These are phyloP conservation scores for Wickerhamiella parazyma DNA, from an alignment of 805 yeast genomes.

Conservation along the genomic window DNA sequence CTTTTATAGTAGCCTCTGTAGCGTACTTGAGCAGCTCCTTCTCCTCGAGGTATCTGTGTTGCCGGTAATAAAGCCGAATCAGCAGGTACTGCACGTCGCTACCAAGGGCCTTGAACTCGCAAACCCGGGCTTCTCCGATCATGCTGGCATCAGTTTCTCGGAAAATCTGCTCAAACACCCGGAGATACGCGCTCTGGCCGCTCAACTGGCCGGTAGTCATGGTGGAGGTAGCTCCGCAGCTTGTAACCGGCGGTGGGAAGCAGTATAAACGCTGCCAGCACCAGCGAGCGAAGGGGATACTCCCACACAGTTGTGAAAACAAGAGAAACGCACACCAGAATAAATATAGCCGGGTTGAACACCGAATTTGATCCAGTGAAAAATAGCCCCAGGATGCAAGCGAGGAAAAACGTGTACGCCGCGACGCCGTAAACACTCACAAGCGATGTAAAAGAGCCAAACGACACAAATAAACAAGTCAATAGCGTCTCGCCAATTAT, in stretches of 20 bases:
- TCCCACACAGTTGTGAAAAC: slow-evolving; percentile 25
- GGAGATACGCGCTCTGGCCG: slow-evolving; percentile 19
- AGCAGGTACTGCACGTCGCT: slow-evolving; percentile 15
- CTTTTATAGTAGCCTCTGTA: slow-evolving; percentile 13
- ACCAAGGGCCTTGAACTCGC: slow-evolving; percentile 7
- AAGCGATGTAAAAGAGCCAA: slow-evolving; percentile 28
- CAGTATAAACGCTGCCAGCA: slow-evolving; percentile 21
- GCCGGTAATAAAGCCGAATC: slow-evolving; percentile 16
- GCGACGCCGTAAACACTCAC: slow-evolving; percentile 29
- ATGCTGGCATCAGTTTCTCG: slow-evolving; percentile 15
- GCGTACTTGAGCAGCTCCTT: slow-evolving; percentile 19
- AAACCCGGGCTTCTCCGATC: slow-evolving; percentile 5
- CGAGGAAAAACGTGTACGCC: slow-evolving; percentile 24
- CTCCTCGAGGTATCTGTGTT: slow-evolving; percentile 16
- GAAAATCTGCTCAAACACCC: slow-evolving; percentile 17
- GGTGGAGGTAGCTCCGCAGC: slow-evolving; percentile 8
- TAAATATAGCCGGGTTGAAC: slow-evolving; percentile 26
- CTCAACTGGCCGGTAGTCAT: slow-evolving; percentile 17
- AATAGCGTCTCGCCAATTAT: slow-evolving; percentile 23
- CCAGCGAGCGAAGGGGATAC: slow-evolving; percentile 24
- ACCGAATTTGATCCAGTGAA: slow-evolving; percentile 26
- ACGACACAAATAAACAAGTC: slow-evolving; percentile 23
- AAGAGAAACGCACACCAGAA: slow-evolving; percentile 28
- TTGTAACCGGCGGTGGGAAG: slow-evolving; percentile 22
- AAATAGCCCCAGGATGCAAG: slow-evolving; percentile 28